Percentiles rank a stretch among this genome's conserved stretches.
These are phyloP conservation scores for Dioscorea zingiberensis DNA, from an alignment of 106 monocot species.

Conservation along the genomic window DNA sequence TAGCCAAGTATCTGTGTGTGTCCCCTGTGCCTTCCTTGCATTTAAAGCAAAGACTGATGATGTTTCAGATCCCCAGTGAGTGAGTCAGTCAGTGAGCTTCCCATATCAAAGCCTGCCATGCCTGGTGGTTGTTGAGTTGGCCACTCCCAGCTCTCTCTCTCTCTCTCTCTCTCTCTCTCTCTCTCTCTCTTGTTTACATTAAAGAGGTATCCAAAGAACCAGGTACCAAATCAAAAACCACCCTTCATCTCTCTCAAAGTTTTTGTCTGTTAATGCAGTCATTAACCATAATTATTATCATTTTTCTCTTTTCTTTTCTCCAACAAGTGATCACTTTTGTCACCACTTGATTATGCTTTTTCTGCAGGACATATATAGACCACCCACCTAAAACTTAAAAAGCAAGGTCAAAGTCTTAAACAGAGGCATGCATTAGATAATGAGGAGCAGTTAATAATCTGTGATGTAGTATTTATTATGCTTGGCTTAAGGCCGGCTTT, in stretches of 20 bases:
- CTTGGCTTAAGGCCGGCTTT: too few species aligned
- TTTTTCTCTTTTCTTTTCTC: too few species aligned
- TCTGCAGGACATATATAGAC: too few species aligned
- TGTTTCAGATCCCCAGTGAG: not conserved
- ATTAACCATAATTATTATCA: not conserved
- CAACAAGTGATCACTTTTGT: too few species aligned
- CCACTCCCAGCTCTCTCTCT: too few species aligned
- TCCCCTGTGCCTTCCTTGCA: conserved; percentile 9
- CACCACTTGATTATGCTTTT: too few species aligned
- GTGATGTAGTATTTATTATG: too few species aligned
- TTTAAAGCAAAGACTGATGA: conserved; percentile 7
- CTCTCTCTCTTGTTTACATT: not conserved
- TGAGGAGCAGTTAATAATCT: too few species aligned
- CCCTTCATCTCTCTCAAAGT: not conserved
- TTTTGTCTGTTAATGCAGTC: not conserved
- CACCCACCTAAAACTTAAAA: too few species aligned
- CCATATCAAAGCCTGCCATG: not conserved
- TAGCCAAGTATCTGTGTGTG: not conserved
- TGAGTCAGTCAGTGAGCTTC: not conserved
- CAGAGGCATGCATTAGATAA: too few species aligned
- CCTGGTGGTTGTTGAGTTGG: not conserved
- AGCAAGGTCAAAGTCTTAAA: too few species aligned
- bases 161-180: too few species aligned
- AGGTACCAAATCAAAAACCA: not conserved
- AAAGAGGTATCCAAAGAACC: not conserved